These are phyloP conservation scores for Trichoderma endophyticum DNA, from an alignment of 2,329 filamentous ascomycete genomes.

Conservation along the genomic window DNA sequence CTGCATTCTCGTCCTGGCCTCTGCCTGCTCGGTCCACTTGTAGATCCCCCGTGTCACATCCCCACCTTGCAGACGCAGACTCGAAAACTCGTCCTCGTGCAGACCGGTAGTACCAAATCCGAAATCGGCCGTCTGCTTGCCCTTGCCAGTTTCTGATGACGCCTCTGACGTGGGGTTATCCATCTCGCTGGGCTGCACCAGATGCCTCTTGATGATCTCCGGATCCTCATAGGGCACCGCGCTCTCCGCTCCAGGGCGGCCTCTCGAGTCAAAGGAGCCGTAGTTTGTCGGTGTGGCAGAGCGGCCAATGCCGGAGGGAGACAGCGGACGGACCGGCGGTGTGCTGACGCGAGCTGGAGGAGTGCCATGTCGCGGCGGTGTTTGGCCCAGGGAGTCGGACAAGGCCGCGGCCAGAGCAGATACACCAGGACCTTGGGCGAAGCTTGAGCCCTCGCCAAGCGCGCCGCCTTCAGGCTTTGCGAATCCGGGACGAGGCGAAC, in stretches of 20 bases:
- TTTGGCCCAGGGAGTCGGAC: constrained; percentile 67
- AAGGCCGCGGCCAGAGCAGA: constrained; percentile 89
- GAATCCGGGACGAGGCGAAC: constrained; percentile 31
- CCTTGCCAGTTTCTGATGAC: constrained; percentile 48
- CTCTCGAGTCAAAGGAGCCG: constrained; percentile 77
- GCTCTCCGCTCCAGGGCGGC: constrained; percentile 45
- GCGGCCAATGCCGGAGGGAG: constrained; percentile 36
- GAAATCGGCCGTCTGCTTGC: constrained; percentile 49
- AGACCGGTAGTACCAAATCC: constrained; percentile 31
- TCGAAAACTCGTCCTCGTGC: constrained; percentile 84
- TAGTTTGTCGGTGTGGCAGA: constrained; percentile 67
- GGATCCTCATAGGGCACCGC: constrained; percentile 75
- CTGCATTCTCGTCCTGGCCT: constrained; percentile 64
- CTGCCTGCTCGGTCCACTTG: constrained; percentile 88
- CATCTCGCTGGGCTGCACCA: constrained; percentile 65
- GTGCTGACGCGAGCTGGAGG: constrained; percentile 59
- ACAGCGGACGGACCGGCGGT: constrained; percentile 43
- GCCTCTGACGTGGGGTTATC: constrained; percentile 46
- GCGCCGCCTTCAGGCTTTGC: constrained; percentile 44
- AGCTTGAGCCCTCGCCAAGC: constrained; percentile 62
- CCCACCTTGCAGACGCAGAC: constrained; percentile 85
- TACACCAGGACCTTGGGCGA: constrained; percentile 71
- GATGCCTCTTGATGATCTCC: constrained; percentile 84
- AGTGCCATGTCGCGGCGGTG: constrained; percentile 67
- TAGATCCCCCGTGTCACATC: constrained; percentile 95